Evolutionary conservation across 768 basidiomycete genomes (phyloP).

Genomic region (Infundibulicybe gibba): DNA sequence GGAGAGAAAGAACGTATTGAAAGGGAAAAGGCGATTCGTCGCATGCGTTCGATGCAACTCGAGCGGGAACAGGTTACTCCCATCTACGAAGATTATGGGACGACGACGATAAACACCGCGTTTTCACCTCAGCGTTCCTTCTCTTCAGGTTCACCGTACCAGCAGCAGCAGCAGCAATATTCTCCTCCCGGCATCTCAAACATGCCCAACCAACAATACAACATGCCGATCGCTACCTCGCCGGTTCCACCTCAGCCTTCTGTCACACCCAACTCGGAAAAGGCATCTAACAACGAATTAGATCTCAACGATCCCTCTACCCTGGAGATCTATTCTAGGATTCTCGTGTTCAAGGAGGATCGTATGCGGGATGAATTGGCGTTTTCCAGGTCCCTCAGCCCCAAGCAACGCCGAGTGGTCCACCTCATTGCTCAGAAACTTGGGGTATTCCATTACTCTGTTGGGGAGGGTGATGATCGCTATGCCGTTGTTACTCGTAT

Average conservation of each 20-base stretch:
- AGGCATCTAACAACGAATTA: slow-evolving; percentile 65
- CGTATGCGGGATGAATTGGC: slow-evolving; percentile 96
- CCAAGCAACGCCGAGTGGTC: slow-evolving; percentile 88
- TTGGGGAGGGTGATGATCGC: slow-evolving; percentile 90
- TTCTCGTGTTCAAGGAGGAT: slow-evolving; percentile 96
- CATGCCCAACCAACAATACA: slow-evolving; percentile 42
- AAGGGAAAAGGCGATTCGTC: slow-evolving; percentile 94
- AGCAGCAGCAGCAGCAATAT: slow-evolving; percentile 50
- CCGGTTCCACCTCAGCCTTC: slow-evolving; percentile 54
- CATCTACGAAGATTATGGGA: slow-evolving; percentile 73
- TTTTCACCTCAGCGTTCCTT: slow-evolving; percentile 76
- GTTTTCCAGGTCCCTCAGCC: slow-evolving; percentile 82
- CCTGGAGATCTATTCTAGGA: slow-evolving; percentile 95
- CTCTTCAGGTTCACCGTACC: slow-evolving; percentile 58
- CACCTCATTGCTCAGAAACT: slow-evolving; percentile 97
- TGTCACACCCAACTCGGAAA: slow-evolving; percentile 60
- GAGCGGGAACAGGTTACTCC: slow-evolving; percentile 72
- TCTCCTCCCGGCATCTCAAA: slow-evolving; percentile 57
- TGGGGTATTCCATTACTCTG: slow-evolving; percentile 90
- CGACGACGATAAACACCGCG: slow-evolving; percentile 47
- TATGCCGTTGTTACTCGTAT: slow-evolving; percentile 93
- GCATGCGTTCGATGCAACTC: slow-evolving; percentile 97
- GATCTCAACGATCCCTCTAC: slow-evolving; percentile 96
- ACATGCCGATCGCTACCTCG: slow-evolving; percentile 40
- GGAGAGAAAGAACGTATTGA: slow-evolving; percentile 99